A percentile compares a stretch with the other conserved stretches of the same genome.
Conservation (phyloP, 805 yeast species). For the Kockiozyma suomiensis region DNA sequence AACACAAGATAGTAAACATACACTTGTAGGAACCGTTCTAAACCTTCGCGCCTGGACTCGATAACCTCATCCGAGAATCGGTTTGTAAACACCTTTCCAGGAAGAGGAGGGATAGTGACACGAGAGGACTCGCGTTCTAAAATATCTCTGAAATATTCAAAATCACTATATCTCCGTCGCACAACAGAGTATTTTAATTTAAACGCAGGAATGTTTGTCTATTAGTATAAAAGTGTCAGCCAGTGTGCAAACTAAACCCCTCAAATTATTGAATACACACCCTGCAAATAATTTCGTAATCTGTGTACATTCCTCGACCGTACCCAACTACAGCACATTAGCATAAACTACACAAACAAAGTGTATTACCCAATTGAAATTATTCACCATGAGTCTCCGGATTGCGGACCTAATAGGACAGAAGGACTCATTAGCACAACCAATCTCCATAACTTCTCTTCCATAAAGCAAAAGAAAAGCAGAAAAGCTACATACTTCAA, state of each 20-base stretch:
- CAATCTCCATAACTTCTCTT: background rate
- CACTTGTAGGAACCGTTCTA: constrained; percentile 71
- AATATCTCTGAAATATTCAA: constrained; percentile 74
- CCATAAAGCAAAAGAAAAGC: background rate
- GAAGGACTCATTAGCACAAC: background rate
- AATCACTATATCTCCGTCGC: constrained; percentile 86
- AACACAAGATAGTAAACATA: constrained; percentile 30
- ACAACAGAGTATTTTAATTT: constrained; percentile 63
- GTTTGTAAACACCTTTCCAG: constrained; percentile 81
- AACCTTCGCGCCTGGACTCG: constrained; percentile 78
- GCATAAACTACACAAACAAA: background rate
- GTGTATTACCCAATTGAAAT: too few relatives aligned
- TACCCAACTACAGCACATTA: constrained; percentile 36
- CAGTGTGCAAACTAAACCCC: background rate
- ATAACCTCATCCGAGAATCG: constrained; percentile 81
- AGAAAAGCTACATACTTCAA: constrained; percentile 60
- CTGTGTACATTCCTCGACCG: constrained; percentile 75
- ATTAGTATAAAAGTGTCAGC: background rate
- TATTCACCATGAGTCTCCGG: constrained; percentile 80
- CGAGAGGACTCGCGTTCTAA: constrained; percentile 74
- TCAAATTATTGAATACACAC: constrained; percentile 44
- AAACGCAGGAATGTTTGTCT: constrained; percentile 88
- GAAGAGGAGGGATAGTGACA: constrained; percentile 83
- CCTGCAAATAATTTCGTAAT: constrained; percentile 84
- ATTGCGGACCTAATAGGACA: constrained; percentile 56